Conservation (phyloP, 495 filamentous ascomycete genomes). For the Aspergillus coremiiformis region DNA sequence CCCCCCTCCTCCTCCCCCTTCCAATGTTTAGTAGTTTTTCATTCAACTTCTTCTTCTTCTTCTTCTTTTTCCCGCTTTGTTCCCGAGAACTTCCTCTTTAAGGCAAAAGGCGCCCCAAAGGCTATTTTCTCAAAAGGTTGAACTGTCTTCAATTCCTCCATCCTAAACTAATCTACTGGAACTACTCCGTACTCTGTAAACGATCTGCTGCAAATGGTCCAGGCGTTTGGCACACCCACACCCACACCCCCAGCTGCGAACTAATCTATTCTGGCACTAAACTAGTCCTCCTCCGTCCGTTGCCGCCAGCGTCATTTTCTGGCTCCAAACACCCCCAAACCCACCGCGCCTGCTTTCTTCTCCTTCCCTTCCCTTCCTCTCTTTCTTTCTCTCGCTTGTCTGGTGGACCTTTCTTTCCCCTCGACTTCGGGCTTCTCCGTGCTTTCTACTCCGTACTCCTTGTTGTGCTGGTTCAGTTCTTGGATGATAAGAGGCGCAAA, state of each 20-base stretch:
- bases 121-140: neutral
- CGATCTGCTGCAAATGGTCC: neutral
- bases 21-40: too few relatives aligned
- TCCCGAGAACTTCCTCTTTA: neutral
- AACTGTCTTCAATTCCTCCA: neutral
- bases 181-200: too few relatives aligned
- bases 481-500: neutral
- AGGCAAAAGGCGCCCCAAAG: neutral
- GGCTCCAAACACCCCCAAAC: slow-evolving; percentile 19
- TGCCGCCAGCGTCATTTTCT: slow-evolving; percentile 17
- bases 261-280: neutral
- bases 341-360: slow-evolving; percentile 17
- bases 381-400: slow-evolving; percentile 1
- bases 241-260: neutral
- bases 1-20: too few relatives aligned
- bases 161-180: too few relatives aligned
- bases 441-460: neutral
- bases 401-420: slow-evolving; percentile 3
- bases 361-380: slow-evolving; percentile 9
- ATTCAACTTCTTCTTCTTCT: neutral
- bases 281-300: slow-evolving; percentile 5
- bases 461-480: neutral
- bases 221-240: slow-evolving; percentile 10
- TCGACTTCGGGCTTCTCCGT: neutral
- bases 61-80: neutral